Evolutionary conservation across 345 rosid genomes (phyloP).

Genomic region (Murraya koenigii): DNA sequence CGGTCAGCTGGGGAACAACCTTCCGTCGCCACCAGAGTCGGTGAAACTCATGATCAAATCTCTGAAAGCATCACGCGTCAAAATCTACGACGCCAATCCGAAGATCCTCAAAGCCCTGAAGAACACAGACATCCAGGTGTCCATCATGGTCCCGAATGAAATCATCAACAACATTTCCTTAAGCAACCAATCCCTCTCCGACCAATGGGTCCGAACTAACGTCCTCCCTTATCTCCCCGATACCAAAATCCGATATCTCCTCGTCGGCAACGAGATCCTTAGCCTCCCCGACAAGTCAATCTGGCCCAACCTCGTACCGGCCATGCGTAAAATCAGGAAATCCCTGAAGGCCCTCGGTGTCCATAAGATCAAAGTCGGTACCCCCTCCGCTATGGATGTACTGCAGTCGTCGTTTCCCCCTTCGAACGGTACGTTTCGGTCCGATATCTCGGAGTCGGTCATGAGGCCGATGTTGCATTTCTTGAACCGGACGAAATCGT

Average conservation of each 20-base stretch:
- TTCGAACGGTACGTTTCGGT: constrained; percentile 73
- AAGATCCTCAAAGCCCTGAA: constrained; percentile 53
- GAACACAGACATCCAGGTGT: constrained; percentile 51
- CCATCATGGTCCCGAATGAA: constrained; percentile 70
- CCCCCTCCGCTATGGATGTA: constrained; percentile 69
- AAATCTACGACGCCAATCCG: constrained; percentile 75
- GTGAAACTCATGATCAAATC: constrained; percentile 43
- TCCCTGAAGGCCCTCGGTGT: constrained; percentile 44
- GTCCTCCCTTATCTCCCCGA: constrained; percentile 51
- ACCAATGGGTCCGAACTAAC: constrained; percentile 59
- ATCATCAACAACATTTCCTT: constrained; percentile 48
- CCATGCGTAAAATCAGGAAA: constrained; percentile 67
- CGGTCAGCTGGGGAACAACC: constrained; percentile 72
- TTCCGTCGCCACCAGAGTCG: constrained; percentile 50
- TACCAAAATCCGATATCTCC: constrained; percentile 80
- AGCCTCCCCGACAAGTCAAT: constrained; percentile 35
- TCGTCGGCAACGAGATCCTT: constrained; percentile 85
- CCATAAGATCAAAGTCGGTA: constrained; percentile 71
- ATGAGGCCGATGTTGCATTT: constrained; percentile 80
- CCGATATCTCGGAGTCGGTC: constrained; percentile 51
- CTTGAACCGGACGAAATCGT: constrained; percentile 83
- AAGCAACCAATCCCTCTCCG: constrained; percentile 40
- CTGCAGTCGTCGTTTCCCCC: constrained; percentile 77
- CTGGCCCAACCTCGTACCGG: constrained; percentile 67
- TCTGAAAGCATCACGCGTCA: constrained; percentile 55